phyloP scores from a whole-genome alignment of 176 grass and related monocot genomes.

The Oryza coarctata region DNA sequence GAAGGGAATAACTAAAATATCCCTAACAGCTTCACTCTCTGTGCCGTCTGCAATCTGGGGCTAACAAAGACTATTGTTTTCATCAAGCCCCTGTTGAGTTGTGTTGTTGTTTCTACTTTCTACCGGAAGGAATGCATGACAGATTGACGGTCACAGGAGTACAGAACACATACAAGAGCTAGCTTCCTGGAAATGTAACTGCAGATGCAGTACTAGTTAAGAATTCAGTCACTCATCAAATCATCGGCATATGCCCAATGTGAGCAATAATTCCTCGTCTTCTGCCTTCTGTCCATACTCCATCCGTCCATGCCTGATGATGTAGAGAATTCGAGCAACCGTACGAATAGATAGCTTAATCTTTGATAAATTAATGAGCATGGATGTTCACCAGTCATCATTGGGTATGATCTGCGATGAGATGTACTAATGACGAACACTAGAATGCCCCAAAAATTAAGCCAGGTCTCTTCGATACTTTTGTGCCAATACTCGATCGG shows the following conservation, averaged over 20 bases:
- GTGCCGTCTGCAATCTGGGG: background rate
- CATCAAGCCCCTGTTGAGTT: background rate
- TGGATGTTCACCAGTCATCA: background rate
- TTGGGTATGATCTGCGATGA: background rate
- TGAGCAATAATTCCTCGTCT: constrained; percentile 8
- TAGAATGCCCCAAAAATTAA: background rate
- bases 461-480: background rate
- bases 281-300: background rate
- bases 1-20: background rate
- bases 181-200: background rate
- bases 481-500: background rate
- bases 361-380: background rate
- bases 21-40: background rate
- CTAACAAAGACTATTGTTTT: background rate
- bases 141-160: background rate
- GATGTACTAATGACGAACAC: background rate
- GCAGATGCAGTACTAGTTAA: background rate
- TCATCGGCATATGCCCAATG: background rate
- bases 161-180: background rate
- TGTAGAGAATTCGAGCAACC: background rate
- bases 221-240: background rate
- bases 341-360: background rate
- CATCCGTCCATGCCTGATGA: constrained; percentile 16
- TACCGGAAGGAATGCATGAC: background rate
- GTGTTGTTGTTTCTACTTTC: background rate